Conservation (phyloP, 1,284 basidiomycete species). For the Mycena sp. region DNA sequence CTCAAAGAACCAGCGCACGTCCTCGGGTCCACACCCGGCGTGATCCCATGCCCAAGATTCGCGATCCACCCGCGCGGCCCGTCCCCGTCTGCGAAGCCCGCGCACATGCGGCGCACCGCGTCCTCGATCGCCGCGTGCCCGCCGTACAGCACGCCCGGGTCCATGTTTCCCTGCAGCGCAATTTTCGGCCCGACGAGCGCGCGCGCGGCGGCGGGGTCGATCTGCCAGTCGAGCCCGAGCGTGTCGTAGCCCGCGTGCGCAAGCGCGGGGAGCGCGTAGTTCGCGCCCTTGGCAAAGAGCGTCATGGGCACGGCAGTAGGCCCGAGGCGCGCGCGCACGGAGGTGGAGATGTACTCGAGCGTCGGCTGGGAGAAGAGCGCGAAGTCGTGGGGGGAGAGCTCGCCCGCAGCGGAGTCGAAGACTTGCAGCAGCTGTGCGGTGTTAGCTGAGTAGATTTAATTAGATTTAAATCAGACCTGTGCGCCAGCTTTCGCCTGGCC, state of each 20-base stretch:
- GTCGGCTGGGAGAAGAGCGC: conserved; percentile 78
- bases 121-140: conserved; percentile 88
- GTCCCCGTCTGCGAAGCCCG: conserved; percentile 73
- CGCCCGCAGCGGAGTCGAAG: conserved; percentile 95
- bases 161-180: conserved; percentile 95
- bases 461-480: conserved; percentile 66
- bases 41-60: conserved; percentile 97
- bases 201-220: conserved; percentile 79
- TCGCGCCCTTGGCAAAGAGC: conserved; percentile 94
- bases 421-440: conserved; percentile 84
- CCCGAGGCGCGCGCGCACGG: conserved; percentile 70
- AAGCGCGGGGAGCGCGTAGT: conserved; percentile 68
- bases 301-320: conserved; percentile 79
- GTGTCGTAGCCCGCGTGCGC: conserved; percentile 83
- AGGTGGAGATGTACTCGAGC: conserved; percentile 67
- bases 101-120: conserved; percentile 87
- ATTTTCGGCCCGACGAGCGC: conserved; percentile 68
- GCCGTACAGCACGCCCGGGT: conserved; percentile 90
- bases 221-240: conserved; percentile 90
- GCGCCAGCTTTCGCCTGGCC: conserved; percentile 94
- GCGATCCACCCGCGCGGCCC: conserved; percentile 86
- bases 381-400: conserved; percentile 90
- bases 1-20: conserved; percentile 90
- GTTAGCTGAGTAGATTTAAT: neutral
- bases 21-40: conserved; percentile 95